Percentiles rank a stretch among this genome's conserved stretches.
Evolutionary conservation across 2,329 filamentous ascomycete species (phyloP).

Genomic region (Ceratocystis alfenasii): DNA sequence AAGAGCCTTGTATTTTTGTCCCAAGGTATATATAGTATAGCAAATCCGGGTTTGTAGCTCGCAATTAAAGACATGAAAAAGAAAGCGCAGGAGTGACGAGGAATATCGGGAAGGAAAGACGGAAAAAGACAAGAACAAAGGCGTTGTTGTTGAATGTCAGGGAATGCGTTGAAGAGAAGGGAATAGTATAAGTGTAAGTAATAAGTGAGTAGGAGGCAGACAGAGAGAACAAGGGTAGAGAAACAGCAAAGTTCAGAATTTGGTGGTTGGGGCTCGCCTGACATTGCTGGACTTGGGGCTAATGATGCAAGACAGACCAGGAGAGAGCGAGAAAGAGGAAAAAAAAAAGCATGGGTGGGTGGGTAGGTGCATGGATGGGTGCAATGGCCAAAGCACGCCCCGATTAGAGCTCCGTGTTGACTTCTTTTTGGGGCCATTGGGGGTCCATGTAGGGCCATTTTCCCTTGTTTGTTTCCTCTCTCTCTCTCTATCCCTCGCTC

Average conservation of each 20-base stretch:
- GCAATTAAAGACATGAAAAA: slow-evolving; percentile 6
- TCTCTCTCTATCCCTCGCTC: not conserved
- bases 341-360: not conserved
- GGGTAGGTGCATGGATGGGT: not conserved
- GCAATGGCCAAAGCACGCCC: slow-evolving; percentile 9
- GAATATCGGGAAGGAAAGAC: not conserved
- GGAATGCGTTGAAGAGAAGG: not conserved
- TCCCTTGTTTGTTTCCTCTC: not conserved
- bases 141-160: not conserved
- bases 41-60: not conserved
- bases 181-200: not conserved
- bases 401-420: slow-evolving; percentile 4
- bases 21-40: not conserved
- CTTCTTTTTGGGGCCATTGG: not conserved
- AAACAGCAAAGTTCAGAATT: not conserved
- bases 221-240: not conserved
- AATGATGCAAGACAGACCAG: not conserved
- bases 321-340: not conserved
- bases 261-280: not conserved
- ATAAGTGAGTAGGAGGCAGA: not conserved
- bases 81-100: not conserved
- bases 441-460: not conserved
- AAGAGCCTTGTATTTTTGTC: not conserved
- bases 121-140: not conserved
- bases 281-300: not conserved